Evolutionary conservation across 371 early-diverging fungal genomes (phyloP).

Genomic region (Mortierella sp.): DNA sequence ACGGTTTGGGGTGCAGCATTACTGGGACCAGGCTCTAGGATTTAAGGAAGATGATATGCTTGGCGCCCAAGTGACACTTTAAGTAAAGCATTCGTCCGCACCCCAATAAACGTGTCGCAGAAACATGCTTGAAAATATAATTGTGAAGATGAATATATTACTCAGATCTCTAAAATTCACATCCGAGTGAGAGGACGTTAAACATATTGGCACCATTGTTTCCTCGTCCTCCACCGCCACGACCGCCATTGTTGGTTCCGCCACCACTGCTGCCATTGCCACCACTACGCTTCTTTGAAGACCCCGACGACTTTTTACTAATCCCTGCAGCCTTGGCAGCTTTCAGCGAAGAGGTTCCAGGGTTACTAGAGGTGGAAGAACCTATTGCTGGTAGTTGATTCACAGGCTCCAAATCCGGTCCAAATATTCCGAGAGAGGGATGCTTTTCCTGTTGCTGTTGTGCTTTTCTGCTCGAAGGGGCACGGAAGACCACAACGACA

Average conservation of each 20-base stretch:
- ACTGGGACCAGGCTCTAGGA: constrained; percentile 51
- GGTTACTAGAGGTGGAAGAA: neutral
- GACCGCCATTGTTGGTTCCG: neutral
- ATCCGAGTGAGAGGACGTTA: constrained; percentile 49
- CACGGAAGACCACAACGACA: constrained; percentile 47
- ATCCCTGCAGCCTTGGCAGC: constrained; percentile 36
- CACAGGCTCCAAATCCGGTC: constrained; percentile 47
- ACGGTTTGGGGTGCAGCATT: constrained; percentile 31
- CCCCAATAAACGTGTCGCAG: neutral
- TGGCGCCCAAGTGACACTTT: constrained; percentile 40
- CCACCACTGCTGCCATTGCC: neutral
- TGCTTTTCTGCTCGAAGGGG: constrained; percentile 6
- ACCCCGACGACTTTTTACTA: constrained; percentile 37
- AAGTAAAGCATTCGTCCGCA: neutral
- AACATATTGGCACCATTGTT: constrained; percentile 49
- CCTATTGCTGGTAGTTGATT: constrained; percentile 16
- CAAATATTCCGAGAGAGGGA: constrained; percentile 41
- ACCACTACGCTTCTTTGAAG: constrained; percentile 42
- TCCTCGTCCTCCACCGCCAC: constrained; percentile 14
- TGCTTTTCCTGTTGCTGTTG: neutral
- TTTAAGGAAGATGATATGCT: constrained; percentile 57
- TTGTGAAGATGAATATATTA: neutral
- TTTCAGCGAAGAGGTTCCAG: constrained; percentile 18
- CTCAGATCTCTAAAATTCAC: constrained; percentile 33
- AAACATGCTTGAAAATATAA: neutral